phyloP scores from a whole-genome alignment of 257 asterid genomes.

The Coffea eugenioides region DNA sequence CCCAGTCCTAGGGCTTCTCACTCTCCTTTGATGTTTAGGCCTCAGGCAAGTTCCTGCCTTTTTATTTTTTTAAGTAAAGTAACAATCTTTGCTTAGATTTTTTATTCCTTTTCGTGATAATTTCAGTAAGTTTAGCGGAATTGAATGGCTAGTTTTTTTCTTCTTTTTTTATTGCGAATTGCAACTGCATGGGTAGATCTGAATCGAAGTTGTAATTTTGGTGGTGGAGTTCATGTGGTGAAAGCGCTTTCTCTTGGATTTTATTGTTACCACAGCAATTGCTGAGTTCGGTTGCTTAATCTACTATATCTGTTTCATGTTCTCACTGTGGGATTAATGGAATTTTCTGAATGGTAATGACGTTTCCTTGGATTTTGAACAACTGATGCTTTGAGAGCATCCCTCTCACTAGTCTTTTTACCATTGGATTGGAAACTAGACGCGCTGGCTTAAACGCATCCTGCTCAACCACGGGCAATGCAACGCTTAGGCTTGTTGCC shows the following conservation, averaged over 20 bases:
- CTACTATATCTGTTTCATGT: not conserved
- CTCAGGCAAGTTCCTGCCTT: slow-evolving; percentile 59
- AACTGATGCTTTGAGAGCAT: too few species aligned
- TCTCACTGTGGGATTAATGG: slow-evolving; percentile 5
- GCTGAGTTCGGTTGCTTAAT: slow-evolving; percentile 5
- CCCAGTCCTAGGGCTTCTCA: slow-evolving; percentile 89
- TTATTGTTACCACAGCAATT: not conserved
- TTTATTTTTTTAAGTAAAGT: not conserved
- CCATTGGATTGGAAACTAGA: not conserved
- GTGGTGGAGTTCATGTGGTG: slow-evolving; percentile 24
- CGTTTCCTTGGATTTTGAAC: not conserved
- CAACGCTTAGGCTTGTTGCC: not conserved
- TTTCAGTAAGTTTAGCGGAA: not conserved
- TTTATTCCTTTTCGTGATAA: not conserved
- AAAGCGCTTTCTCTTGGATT: not conserved
- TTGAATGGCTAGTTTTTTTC: not conserved
- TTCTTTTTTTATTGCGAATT: slow-evolving; percentile 12
- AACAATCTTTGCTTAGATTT: slow-evolving; percentile 6
- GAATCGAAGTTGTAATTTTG: slow-evolving; percentile 20
- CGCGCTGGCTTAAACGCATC: not conserved
- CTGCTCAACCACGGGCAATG: not conserved
- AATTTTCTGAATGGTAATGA: not conserved
- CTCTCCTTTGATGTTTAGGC: slow-evolving; percentile 83
- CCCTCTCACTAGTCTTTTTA: not conserved
- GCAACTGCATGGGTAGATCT: slow-evolving; percentile 41